Evolutionary conservation across 2,329 filamentous ascomycete species (phyloP).

Genomic region (Alternaria brassicae): DNA sequence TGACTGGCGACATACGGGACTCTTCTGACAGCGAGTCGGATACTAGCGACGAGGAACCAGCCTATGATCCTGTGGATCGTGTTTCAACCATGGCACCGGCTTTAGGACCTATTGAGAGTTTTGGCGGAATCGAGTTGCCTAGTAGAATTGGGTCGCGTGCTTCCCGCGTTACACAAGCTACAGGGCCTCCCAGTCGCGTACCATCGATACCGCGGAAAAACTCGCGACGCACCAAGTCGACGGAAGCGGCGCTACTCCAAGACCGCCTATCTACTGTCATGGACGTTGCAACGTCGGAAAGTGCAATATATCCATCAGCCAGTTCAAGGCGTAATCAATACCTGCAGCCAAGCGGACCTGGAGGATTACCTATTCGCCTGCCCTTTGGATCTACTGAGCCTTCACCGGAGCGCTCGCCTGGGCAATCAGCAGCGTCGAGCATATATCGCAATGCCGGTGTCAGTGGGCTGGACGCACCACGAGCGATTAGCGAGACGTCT

Average conservation of each 20-base stretch:
- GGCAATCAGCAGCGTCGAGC: conserved; percentile 46
- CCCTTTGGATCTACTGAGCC: conserved; percentile 48
- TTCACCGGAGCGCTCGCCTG: conserved; percentile 46
- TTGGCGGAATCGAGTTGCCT: conserved; percentile 67
- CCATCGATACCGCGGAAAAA: conserved; percentile 72
- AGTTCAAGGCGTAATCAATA: conserved; percentile 27
- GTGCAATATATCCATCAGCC: conserved; percentile 17
- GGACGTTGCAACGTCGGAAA: conserved; percentile 25
- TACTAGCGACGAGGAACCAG: conserved; percentile 51
- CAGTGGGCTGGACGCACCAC: conserved; percentile 31
- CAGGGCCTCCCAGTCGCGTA: conserved; percentile 39
- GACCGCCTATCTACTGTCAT: conserved; percentile 42
- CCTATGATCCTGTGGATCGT: conserved; percentile 49
- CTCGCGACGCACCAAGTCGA: conserved; percentile 58
- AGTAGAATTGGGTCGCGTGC: conserved; percentile 68
- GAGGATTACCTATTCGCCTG: conserved; percentile 39
- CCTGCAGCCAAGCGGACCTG: conserved; percentile 37
- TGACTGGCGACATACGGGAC: conserved; percentile 47
- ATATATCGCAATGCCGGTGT: conserved; percentile 34
- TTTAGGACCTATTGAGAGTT: conserved; percentile 67
- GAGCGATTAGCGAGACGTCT: conserved; percentile 18
- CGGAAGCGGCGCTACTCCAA: conserved; percentile 36
- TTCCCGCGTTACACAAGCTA: conserved; percentile 47
- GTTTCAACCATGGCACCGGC: conserved; percentile 62
- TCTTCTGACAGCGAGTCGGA: conserved; percentile 52